phyloP scores from a whole-genome alignment of 2,329 filamentous ascomycete genomes.

The Parastagonospora nodorum region DNA sequence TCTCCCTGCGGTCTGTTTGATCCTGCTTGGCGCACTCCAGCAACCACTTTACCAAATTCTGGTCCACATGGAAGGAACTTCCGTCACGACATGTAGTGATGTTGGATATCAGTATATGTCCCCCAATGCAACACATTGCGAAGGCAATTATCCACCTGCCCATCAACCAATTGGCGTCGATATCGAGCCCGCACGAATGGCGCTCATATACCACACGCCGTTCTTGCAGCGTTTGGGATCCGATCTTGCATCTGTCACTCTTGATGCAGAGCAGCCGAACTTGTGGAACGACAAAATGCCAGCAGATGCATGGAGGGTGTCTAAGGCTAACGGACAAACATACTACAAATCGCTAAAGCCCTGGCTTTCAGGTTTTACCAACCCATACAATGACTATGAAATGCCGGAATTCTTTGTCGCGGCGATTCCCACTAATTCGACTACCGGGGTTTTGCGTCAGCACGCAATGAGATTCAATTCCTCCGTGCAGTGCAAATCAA shows the following conservation, averaged over 20 bases:
- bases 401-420: slow-evolving; percentile 2
- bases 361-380: background rate
- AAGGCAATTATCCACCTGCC: background rate
- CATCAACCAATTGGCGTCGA: slow-evolving; percentile 5
- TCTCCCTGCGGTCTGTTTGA: background rate
- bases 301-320: background rate
- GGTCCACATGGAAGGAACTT: background rate
- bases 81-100: background rate
- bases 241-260: background rate
- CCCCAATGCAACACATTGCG: background rate
- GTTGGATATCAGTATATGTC: background rate
- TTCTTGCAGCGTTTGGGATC: background rate
- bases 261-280: background rate
- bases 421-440: background rate
- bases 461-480: slow-evolving; percentile 16
- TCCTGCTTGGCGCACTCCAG: slow-evolving; percentile 2
- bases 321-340: background rate
- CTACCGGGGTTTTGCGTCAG: slow-evolving; percentile 12
- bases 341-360: background rate
- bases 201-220: background rate
- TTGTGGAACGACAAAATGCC: background rate
- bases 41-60: slow-evolving; percentile 8
- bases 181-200: slow-evolving; percentile 14
- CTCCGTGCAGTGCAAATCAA: slow-evolving; percentile 1
- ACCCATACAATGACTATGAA: background rate